These are phyloP conservation scores for Pichia californica DNA, from an alignment of 805 yeast species.

Conservation along the genomic window DNA sequence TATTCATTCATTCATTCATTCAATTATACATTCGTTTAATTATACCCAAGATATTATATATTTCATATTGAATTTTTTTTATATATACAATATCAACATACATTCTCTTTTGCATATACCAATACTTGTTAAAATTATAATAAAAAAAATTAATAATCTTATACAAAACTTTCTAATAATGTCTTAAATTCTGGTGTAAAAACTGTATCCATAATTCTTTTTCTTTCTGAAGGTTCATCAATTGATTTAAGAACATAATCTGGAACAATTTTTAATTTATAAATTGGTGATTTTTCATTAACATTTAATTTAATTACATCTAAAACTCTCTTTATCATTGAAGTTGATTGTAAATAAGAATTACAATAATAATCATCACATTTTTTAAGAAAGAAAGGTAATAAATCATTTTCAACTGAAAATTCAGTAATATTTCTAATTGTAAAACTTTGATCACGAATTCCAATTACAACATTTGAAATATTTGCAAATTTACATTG, in stretches of 20 bases:
- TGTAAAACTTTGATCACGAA: constrained; percentile 13
- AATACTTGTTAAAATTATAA: too few relatives aligned
- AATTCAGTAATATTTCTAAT: constrained; percentile 9
- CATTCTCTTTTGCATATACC: background rate
- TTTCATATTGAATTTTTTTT: background rate
- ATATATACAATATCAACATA: too few relatives aligned
- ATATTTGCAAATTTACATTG: constrained; percentile 14
- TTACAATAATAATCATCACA: constrained; percentile 2
- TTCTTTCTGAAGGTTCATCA: background rate
- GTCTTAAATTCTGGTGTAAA: constrained; percentile 2
- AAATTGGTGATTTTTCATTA: constrained; percentile 1
- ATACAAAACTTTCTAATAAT: background rate
- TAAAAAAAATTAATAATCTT: too few relatives aligned
- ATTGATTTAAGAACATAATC: background rate
- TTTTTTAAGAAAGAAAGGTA: constrained; percentile 6
- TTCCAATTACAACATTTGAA: constrained; percentile 11
- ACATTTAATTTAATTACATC: constrained; percentile 1
- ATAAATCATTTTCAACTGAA: constrained; percentile 7
- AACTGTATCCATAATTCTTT: background rate
- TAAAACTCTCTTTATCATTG: constrained; percentile 9
- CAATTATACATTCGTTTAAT: constrained; percentile 14
- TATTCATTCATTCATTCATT: too few relatives aligned
- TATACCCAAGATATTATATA: background rate
- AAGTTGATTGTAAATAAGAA: constrained; percentile 3
- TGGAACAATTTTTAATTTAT: constrained; percentile 3